A percentile compares a stretch with the other conserved stretches of the same genome.
These are phyloP conservation scores for Basipetospora chlamydospora DNA, from an alignment of 2,329 filamentous ascomycete species.

Conservation along the genomic window DNA sequence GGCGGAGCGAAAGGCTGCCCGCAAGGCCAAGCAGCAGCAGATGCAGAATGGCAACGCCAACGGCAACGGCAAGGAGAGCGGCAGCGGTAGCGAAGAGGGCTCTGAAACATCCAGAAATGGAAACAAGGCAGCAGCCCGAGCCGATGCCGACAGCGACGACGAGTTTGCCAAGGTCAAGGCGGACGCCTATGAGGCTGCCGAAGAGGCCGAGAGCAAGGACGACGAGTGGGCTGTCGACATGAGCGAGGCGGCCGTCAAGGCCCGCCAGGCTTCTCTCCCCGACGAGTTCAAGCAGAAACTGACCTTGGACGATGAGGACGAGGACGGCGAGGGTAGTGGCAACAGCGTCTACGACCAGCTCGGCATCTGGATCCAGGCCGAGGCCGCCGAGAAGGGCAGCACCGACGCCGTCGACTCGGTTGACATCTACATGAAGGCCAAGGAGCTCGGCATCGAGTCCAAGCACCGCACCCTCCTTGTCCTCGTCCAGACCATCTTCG, in stretches of 20 bases:
- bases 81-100: slow-evolving; percentile 37
- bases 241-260: slow-evolving; percentile 87
- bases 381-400: slow-evolving; percentile 57
- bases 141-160: slow-evolving; percentile 73
- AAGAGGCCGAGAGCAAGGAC: slow-evolving; percentile 55
- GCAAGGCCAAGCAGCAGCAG: slow-evolving; percentile 71
- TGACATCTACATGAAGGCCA: slow-evolving; percentile 90
- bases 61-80: slow-evolving; percentile 36
- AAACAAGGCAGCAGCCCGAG: slow-evolving; percentile 46
- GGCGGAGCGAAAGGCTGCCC: slow-evolving; percentile 77
- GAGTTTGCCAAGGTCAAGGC: slow-evolving; percentile 76
- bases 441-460: slow-evolving; percentile 83
- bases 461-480: slow-evolving; percentile 92
- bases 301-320: slow-evolving; percentile 67
- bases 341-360: slow-evolving; percentile 77
- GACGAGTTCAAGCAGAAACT: slow-evolving; percentile 88
- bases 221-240: slow-evolving; percentile 95
- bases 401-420: slow-evolving; percentile 74
- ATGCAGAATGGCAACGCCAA: slow-evolving; percentile 34
- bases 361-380: slow-evolving; percentile 76
- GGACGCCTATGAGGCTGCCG: slow-evolving; percentile 30
- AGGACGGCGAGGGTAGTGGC: slow-evolving; percentile 61
- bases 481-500: slow-evolving; percentile 84
- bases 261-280: slow-evolving; percentile 85
- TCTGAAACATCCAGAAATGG: slow-evolving; percentile 61